A percentile compares a stretch with the other conserved stretches of the same genome.
Conservation (phyloP, 768 basidiomycete species). For the Suillus variegatus region DNA sequence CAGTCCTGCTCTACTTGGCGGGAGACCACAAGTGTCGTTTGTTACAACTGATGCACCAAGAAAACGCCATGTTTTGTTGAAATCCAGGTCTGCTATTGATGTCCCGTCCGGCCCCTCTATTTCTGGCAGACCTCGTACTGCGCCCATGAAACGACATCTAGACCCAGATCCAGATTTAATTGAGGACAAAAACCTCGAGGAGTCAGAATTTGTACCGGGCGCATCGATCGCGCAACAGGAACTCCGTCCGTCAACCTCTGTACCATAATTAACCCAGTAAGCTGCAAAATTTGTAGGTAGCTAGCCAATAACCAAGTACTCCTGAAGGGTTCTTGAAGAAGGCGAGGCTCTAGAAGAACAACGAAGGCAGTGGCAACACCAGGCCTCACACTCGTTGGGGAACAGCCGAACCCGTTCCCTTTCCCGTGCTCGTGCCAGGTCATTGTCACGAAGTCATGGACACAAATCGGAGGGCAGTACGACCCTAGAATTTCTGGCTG, state of each 20-base stretch:
- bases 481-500: constrained; percentile 60
- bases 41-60: constrained; percentile 6
- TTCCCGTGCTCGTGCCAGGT: constrained; percentile 35
- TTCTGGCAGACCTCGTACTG: constrained; percentile 6
- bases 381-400: constrained; percentile 63
- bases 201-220: neutral
- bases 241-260: constrained; percentile 56
- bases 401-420: constrained; percentile 68
- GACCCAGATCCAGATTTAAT: neutral
- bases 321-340: constrained; percentile 64
- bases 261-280: constrained; percentile 54
- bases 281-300: constrained; percentile 16
- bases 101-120: constrained; percentile 12
- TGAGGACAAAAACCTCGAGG: neutral
- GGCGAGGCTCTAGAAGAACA: constrained; percentile 60
- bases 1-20: neutral
- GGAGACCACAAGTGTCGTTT: constrained; percentile 27
- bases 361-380: constrained; percentile 64
- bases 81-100: constrained; percentile 26
- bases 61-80: constrained; percentile 6
- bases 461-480: constrained; percentile 25
- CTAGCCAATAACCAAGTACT: neutral
- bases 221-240: constrained; percentile 43
- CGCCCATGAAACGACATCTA: neutral
- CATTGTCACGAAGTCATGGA: constrained; percentile 24